Evolutionary conservation across 306 rosid genomes (phyloP).

Genomic region (Abrus pulchellus): DNA sequence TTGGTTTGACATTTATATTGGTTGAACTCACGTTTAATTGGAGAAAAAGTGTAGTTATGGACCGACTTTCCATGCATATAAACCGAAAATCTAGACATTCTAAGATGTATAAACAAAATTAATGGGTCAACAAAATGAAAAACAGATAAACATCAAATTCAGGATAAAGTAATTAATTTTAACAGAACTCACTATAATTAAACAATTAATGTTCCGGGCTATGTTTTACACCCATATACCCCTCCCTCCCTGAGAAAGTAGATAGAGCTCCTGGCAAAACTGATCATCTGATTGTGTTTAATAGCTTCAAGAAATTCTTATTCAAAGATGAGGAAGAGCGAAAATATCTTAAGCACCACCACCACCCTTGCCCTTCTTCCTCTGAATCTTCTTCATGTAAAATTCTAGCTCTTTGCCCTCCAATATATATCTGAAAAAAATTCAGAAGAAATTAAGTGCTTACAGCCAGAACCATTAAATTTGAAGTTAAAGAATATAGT

Average conservation of each 20-base stretch:
- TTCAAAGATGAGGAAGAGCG: background rate
- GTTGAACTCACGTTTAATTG: too few species aligned
- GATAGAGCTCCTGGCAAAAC: conserved; percentile 33
- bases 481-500: background rate
- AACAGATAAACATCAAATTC: background rate
- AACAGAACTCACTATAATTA: conserved; percentile 31
- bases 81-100: too few species aligned
- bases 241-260: background rate
- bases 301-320: conserved; percentile 17
- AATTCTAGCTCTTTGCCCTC: conserved; percentile 83
- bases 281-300: conserved; percentile 20
- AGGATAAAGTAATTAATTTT: conserved; percentile 6
- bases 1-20: too few species aligned
- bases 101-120: background rate
- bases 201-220: background rate
- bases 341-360: conserved; percentile 59
- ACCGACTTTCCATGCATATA: too few species aligned
- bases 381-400: conserved; percentile 79
- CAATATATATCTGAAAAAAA: conserved; percentile 64
- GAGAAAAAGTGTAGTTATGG: too few species aligned
- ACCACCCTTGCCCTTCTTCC: conserved; percentile 73
- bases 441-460: conserved; percentile 8
- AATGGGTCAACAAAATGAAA: background rate
- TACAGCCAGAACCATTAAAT: conserved; percentile 1
- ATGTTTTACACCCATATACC: conserved; percentile 6